Evolutionary conservation across 2,329 filamentous ascomycete genomes (phyloP), one percentile per base, ranked within the genome.

Genomic region (Chaetomium sp.): DNA sequence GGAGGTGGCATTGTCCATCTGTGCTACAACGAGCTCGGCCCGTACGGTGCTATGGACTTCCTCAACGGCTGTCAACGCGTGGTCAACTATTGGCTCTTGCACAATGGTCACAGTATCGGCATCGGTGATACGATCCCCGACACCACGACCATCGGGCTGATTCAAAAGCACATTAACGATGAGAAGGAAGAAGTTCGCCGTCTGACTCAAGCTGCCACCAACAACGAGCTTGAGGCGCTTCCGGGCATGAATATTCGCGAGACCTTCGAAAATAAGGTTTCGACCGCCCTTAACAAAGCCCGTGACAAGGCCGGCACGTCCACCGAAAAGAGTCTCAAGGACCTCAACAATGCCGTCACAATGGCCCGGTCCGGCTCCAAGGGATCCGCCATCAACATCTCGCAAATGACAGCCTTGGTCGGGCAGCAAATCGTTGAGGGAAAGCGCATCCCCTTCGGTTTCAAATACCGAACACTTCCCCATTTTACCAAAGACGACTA

Each of bases 401-500:
- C 96, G 19, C 95, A 99, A 79, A 99, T 99, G 95, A 96, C 93
- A 68, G 95, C 95, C 29, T 86, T 98, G 69, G 96, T 99, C 66
- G 95, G 96, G 70, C 95, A 99, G 77, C 96, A 99, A 77, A 96
- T 96, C 69, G 93, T 99, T 9, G 95, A 99, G 80, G 96, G 95
- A 73, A 97, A 97, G 80, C 95, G 95, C 82, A 97, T 99, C 81
- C 95, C 95, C 0, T 99, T 97, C 74, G 95, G 96, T 25, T 99
- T 99, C 87, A 97, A 98, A 77, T 98, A 99, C 77, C 89, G 95
- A 60, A 97, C 95, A 0, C 81, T 99, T 65, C 95, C 95, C 3
- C 95, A 99, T 78, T 99, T 99, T 79, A 97, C 95, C 70, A 99
- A 99, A 82, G 96, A 99, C 73, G 96, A 99, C 77, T 99, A 98